Percentiles rank a stretch among this genome's conserved stretches.
Conservation (phyloP, 352 stramenopile species). For the Globisporangium acanthophoron region DNA sequence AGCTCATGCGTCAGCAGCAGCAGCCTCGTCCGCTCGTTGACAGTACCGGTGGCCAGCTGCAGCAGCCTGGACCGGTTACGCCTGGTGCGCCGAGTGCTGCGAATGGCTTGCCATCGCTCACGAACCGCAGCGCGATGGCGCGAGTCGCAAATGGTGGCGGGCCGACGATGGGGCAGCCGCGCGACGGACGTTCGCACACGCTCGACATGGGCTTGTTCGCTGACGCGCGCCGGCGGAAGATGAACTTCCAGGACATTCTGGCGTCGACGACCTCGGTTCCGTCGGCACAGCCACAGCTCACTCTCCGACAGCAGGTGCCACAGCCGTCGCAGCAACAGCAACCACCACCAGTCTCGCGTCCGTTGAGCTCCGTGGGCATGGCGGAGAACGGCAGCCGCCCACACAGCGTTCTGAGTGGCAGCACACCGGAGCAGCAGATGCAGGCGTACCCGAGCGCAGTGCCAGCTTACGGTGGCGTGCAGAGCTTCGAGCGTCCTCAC, state of each 20-base stretch:
- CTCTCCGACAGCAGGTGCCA: neutral
- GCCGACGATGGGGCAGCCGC: conserved; percentile 63
- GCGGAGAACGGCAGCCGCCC: conserved; percentile 1
- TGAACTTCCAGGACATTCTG: conserved; percentile 88
- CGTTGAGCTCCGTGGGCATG: conserved; percentile 8
- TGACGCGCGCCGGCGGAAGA: conserved; percentile 69
- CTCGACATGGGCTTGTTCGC: conserved; percentile 82
- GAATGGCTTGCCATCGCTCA: conserved; percentile 48
- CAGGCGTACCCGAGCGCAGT: conserved; percentile 45
- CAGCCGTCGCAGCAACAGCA: conserved; percentile 9
- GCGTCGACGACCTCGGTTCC: conserved; percentile 31
- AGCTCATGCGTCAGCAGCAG: conserved; percentile 32
- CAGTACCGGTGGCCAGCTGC: conserved; percentile 9
- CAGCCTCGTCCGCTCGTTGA: conserved; percentile 12
- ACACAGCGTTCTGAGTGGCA: conserved; percentile 18
- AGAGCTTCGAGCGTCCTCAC: conserved; percentile 26
- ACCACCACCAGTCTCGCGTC: conserved; percentile 6
- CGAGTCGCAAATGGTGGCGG: conserved; percentile 14
- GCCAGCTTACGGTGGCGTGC: conserved; percentile 16
- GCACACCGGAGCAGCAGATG: conserved; percentile 11
- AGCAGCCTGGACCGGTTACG: conserved; percentile 11
- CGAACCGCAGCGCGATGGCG: conserved; percentile 39
- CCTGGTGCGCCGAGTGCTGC: conserved; percentile 15
- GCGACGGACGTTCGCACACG: conserved; percentile 77
- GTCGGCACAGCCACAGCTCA: neutral